Base-by-base conservation (phyloP, 495 filamentous ascomycete genomes). In the Podospora bellae-mahoneyi region DNA sequence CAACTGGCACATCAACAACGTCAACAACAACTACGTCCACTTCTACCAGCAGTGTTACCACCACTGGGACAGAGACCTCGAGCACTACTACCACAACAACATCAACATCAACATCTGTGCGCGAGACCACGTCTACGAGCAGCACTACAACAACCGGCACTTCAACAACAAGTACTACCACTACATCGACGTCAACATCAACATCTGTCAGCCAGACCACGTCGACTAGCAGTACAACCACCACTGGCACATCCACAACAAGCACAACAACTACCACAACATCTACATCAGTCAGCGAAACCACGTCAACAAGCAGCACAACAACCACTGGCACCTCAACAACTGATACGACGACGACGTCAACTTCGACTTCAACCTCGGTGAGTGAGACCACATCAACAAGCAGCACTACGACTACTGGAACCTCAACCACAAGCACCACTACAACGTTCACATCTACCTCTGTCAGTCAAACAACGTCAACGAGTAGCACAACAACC, bases 61-160 rank as follows among this genome's bases (percentile, higher is more conserved):
- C 30, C 4, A 32, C 30, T 7, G 30, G 30, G 5, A 32, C 30
- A 32, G 30, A 32, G 30, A 32, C 30, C 54, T 18, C 54, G 16
- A 56, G 16, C 54, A 56, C 55, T 3, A 58, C 55, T 20, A 26
- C 9, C 6, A 19, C 55, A 15, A 20, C 15, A 58, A 58, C 55
- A 18, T 20, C 55, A 19, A 58, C n/a, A 19, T 15, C 55, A 19
- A 58, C 55, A 58, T 15, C 55, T 7, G 6, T 18, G n/a, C 20
- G 9, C 6, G 23, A 7, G 30, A 32, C 30, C 0, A 20, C 55
- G 6, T 20, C 55, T 19, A 20, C 55, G n/a, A 58, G 9, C 9
- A 58, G 30, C 20, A 63, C 61, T 3, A 63, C 61, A 48, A 19
- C 61, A 2, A 63, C 61, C 10, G 61, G 15, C 23, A 26, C n/a